Percentiles rank a stretch among this genome's conserved stretches.
Evolutionary conservation across 257 asterid species (phyloP).

Genomic region (Solanum arcanum): DNA sequence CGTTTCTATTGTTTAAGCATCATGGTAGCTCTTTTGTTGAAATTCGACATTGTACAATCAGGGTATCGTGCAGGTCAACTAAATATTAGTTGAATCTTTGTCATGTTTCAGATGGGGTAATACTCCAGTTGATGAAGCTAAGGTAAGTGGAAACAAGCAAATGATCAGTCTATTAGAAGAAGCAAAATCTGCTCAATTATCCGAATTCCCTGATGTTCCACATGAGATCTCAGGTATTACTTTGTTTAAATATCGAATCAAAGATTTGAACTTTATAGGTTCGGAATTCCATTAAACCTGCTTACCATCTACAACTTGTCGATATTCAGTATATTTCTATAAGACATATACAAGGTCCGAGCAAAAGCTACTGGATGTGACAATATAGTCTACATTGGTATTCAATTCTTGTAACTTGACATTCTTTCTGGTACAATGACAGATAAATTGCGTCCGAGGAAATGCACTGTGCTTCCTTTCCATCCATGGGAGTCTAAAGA

Average conservation of each 20-base stretch:
- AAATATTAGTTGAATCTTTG: background rate
- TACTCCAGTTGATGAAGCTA: constrained; percentile 75
- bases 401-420: background rate
- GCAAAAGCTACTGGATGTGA: background rate
- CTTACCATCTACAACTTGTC: background rate
- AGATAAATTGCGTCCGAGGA: constrained; percentile 38
- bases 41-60: background rate
- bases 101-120: constrained; percentile 63
- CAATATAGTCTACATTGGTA: background rate
- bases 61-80: background rate
- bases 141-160: constrained; percentile 59
- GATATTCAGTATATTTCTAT: background rate
- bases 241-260: background rate
- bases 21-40: background rate
- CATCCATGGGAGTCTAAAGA: constrained; percentile 63
- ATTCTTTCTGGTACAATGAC: background rate
- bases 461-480: constrained; percentile 74
- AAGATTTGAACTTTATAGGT: background rate
- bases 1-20: background rate
- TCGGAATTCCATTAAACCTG: background rate
- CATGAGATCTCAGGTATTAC: constrained; percentile 43
- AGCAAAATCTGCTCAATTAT: constrained; percentile 42
- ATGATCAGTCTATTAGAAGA: constrained; percentile 57
- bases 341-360: background rate
- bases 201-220: constrained; percentile 25